These are phyloP conservation scores for Chiua sp. DNA, from an alignment of 1,284 basidiomycete genomes.

Conservation along the genomic window DNA sequence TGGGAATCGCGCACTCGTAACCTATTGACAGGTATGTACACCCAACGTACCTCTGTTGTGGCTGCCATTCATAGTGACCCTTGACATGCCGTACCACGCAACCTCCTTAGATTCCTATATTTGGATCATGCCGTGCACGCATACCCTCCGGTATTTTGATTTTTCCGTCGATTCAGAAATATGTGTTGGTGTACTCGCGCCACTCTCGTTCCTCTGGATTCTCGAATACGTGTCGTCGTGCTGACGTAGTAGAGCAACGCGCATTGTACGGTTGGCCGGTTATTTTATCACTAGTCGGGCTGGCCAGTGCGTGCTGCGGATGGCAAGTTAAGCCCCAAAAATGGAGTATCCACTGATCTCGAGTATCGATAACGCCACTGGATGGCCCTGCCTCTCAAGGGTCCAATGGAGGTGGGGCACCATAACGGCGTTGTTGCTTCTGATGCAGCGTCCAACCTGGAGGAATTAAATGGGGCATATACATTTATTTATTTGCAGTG, in stretches of 20 bases:
- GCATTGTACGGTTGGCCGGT: neutral
- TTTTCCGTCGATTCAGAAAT: neutral
- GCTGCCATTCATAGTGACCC: neutral
- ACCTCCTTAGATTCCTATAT: neutral
- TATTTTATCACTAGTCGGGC: neutral
- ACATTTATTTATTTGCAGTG: neutral
- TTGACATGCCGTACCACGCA: neutral
- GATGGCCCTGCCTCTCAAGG: neutral
- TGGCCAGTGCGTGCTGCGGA: neutral
- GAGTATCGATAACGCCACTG: neutral
- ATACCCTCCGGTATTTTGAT: neutral
- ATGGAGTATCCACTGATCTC: neutral
- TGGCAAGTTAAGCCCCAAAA: neutral
- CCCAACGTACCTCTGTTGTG: neutral
- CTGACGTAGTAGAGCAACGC: neutral
- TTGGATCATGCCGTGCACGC: neutral
- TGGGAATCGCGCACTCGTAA: neutral
- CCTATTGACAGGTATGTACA: neutral
- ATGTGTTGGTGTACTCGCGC: neutral
- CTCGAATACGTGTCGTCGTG: neutral
- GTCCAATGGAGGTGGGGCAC: neutral
- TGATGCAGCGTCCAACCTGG: neutral
- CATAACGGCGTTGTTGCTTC: conserved; percentile 1
- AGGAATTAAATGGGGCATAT: conserved; percentile 2
- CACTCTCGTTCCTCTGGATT: neutral